phyloP scores from a whole-genome alignment of 805 yeast genomes.

The Barnettozyma sucrosica region DNA sequence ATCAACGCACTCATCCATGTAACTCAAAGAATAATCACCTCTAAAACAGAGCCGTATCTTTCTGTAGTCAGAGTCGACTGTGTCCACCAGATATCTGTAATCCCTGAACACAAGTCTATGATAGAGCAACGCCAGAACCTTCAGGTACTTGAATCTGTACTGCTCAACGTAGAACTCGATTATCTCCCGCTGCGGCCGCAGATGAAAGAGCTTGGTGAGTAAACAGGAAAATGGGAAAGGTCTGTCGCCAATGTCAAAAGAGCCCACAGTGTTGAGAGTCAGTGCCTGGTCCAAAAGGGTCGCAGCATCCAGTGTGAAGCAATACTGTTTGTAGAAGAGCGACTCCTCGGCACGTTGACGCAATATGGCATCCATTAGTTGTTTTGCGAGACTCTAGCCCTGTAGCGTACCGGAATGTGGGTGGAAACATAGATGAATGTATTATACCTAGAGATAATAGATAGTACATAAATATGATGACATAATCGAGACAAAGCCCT shows the following conservation, averaged over 20 bases:
- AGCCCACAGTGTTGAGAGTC: slow-evolving; percentile 47
- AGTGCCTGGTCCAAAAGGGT: slow-evolving; percentile 44
- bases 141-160: slow-evolving; percentile 68
- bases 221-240: slow-evolving; percentile 77
- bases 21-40: slow-evolving; percentile 36
- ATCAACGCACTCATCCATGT: slow-evolving; percentile 76
- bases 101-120: slow-evolving; percentile 34
- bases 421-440: too few relatives aligned
- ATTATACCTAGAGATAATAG: too few relatives aligned
- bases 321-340: slow-evolving; percentile 51
- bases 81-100: slow-evolving; percentile 32
- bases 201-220: slow-evolving; percentile 67
- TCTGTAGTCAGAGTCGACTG: slow-evolving; percentile 53
- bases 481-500: slow-evolving; percentile 1
- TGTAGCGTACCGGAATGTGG: not conserved
- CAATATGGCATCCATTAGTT: slow-evolving; percentile 5
- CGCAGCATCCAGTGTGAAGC: slow-evolving; percentile 45
- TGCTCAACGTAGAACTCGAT: slow-evolving; percentile 51
- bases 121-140: slow-evolving; percentile 66
- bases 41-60: slow-evolving; percentile 49
- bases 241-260: slow-evolving; percentile 46
- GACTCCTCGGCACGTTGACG: slow-evolving; percentile 31
- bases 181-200: slow-evolving; percentile 61
- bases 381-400: too few relatives aligned
- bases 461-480: not conserved